Percentiles rank a stretch among this genome's conserved stretches.
Conservation (phyloP, 176 grass and related monocot genomes). For the Typha latifolia region DNA sequence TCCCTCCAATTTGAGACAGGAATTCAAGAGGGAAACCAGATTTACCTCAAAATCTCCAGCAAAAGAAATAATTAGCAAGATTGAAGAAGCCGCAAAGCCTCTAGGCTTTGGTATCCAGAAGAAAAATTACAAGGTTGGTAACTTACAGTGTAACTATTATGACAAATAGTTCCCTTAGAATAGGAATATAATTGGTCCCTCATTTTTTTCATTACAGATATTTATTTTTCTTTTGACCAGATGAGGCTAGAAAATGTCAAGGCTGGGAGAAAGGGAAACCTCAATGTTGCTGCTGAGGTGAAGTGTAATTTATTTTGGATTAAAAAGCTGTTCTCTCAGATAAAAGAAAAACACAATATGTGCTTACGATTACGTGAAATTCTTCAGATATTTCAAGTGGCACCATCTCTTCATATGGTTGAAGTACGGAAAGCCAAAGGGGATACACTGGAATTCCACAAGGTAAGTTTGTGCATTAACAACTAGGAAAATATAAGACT, state of each 20-base stretch:
- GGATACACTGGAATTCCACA: conserved; percentile 95
- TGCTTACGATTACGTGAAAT: conserved; percentile 10
- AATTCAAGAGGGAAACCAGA: conserved; percentile 91
- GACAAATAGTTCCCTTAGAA: not conserved
- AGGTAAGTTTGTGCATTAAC: conserved; percentile 27
- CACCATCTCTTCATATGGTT: conserved; percentile 86
- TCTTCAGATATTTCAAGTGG: conserved; percentile 88
- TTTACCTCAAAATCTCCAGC: conserved; percentile 89
- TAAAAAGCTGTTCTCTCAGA: conserved; percentile 13
- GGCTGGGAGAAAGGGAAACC: conserved; percentile 98
- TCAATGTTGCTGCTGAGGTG: conserved; percentile 95
- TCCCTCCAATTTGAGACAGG: conserved; percentile 30
- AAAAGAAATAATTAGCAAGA: conserved; percentile 87
- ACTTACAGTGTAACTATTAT: conserved; percentile 5
- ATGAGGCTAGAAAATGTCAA: conserved; percentile 86
- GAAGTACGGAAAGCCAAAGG: conserved; percentile 91
- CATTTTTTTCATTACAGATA: not conserved
- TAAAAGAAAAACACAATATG: not conserved
- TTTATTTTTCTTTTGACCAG: conserved; percentile 32
- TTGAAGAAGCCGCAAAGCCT: conserved; percentile 93
- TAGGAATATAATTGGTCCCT: not conserved
- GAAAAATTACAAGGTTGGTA: conserved; percentile 88
- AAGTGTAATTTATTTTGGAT: conserved; percentile 3
- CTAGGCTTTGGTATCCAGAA: conserved; percentile 96
- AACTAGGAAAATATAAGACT: not conserved